phyloP scores from a whole-genome alignment of 78 protist species.

The Salpingoeca rosetta region DNA sequence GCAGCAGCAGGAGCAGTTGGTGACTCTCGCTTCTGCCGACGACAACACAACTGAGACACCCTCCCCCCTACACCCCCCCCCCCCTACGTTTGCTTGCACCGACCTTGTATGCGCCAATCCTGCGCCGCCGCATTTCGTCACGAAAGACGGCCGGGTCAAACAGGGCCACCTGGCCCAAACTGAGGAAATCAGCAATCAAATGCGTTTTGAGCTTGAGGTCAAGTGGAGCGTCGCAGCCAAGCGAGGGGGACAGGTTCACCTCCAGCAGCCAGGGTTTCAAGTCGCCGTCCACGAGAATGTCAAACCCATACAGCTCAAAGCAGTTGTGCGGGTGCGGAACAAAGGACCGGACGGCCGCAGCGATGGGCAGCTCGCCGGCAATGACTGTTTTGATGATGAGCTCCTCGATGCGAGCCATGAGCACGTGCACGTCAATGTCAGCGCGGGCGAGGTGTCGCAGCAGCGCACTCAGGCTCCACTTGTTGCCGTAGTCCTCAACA shows the following conservation, averaged over 20 bases:
- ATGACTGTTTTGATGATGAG: slow-evolving; percentile 40
- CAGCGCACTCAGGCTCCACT: slow-evolving; percentile 12
- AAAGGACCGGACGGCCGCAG: neutral
- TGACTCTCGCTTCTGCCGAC: no score
- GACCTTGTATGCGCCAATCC: no score
- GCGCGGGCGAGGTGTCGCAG: neutral
- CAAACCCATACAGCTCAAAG: slow-evolving; percentile 62
- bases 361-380: slow-evolving; percentile 18
- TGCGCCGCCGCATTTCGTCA: neutral
- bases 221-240: slow-evolving; percentile 28
- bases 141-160: neutral
- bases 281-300: slow-evolving; percentile 50
- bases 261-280: slow-evolving; percentile 62
- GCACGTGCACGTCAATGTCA: neutral
- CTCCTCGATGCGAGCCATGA: slow-evolving; percentile 25
- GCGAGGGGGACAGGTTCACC: slow-evolving; percentile 61
- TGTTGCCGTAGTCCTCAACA: neutral
- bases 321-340: slow-evolving; percentile 6
- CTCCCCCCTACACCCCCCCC: no score
- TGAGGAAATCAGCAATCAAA: slow-evolving; percentile 25
- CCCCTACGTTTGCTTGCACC: no score
- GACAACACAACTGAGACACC: no score
- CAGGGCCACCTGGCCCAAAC: neutral
- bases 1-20: no score
- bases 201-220: slow-evolving; percentile 16